phyloP scores from a whole-genome alignment of 352 stramenopile genomes.

The Elongisporangium undulatum region DNA sequence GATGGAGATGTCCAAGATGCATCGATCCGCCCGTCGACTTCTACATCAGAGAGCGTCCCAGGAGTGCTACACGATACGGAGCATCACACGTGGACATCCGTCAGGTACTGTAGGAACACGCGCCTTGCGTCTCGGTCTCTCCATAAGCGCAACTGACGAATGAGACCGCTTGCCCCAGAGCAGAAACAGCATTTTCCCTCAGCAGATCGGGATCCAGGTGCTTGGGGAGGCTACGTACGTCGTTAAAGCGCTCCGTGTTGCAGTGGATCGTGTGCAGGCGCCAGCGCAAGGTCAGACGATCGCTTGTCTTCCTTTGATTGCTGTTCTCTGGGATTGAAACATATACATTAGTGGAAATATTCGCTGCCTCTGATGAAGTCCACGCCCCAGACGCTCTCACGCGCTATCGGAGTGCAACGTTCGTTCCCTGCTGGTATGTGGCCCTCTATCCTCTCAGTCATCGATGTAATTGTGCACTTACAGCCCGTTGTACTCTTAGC shows the following conservation, averaged over 20 bases:
- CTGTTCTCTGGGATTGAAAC: neutral
- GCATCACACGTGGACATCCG: conserved; percentile 5
- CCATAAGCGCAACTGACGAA: neutral
- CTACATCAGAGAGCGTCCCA: neutral
- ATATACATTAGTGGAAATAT: conserved; percentile 12
- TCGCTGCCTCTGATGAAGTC: conserved; percentile 9
- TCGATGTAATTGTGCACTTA: conserved; percentile 5
- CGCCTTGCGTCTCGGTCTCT: neutral
- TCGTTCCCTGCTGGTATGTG: conserved; percentile 19
- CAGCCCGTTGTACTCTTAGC: neutral
- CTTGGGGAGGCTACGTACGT: neutral
- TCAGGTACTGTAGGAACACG: conserved; percentile 2
- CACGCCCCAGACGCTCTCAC: conserved; percentile 18
- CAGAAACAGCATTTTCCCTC: conserved; percentile 4
- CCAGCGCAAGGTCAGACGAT: conserved; percentile 13
- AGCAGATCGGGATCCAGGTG: conserved; percentile 14
- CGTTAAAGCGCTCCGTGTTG: conserved; percentile 5
- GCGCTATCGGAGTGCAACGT: conserved; percentile 25
- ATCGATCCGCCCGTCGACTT: neutral
- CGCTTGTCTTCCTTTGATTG: neutral
- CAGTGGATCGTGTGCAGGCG: neutral
- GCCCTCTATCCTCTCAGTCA: neutral
- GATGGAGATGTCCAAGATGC: neutral
- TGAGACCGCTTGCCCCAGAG: neutral
- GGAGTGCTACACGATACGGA: conserved; percentile 3